Evolutionary conservation across 2,329 filamentous ascomycete genomes (phyloP).

Genomic region (Botrytis paeoniae): DNA sequence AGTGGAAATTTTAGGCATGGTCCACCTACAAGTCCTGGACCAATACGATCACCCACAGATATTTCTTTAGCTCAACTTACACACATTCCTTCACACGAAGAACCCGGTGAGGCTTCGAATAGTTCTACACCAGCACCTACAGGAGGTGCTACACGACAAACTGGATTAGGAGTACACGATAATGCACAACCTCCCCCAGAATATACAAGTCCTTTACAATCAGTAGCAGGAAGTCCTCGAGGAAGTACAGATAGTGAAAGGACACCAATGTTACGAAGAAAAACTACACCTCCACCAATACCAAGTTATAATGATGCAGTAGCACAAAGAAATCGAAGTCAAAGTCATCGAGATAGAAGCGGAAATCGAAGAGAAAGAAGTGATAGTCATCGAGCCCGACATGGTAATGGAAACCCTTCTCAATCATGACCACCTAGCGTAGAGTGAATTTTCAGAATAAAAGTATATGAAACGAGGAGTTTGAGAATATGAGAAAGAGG

Average conservation of each 20-base stretch:
- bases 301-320: conserved; percentile 39
- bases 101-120: conserved; percentile 52
- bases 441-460: neutral
- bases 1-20: conserved; percentile 74
- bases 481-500: neutral
- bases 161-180: conserved; percentile 39
- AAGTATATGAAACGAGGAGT: conserved; percentile 1
- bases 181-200: conserved; percentile 66
- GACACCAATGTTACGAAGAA: conserved; percentile 47
- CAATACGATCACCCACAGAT: conserved; percentile 86
- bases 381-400: conserved; percentile 26
- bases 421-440: conserved; percentile 25
- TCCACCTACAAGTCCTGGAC: conserved; percentile 80
- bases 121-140: conserved; percentile 33
- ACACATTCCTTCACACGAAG: conserved; percentile 64
- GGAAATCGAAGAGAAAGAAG: conserved; percentile 23
- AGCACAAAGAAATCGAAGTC: conserved; percentile 32
- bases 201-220: conserved; percentile 64
- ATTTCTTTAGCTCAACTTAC: conserved; percentile 89
- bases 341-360: conserved; percentile 26
- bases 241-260: conserved; percentile 53
- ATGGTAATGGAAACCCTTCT: conserved; percentile 19
- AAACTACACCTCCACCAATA: conserved; percentile 37
- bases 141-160: conserved; percentile 25
- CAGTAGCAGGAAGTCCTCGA: conserved; percentile 46